Base-by-base conservation (phyloP, 1,139 yeast species). In the Magnusiomyces suaveolens region DNA sequence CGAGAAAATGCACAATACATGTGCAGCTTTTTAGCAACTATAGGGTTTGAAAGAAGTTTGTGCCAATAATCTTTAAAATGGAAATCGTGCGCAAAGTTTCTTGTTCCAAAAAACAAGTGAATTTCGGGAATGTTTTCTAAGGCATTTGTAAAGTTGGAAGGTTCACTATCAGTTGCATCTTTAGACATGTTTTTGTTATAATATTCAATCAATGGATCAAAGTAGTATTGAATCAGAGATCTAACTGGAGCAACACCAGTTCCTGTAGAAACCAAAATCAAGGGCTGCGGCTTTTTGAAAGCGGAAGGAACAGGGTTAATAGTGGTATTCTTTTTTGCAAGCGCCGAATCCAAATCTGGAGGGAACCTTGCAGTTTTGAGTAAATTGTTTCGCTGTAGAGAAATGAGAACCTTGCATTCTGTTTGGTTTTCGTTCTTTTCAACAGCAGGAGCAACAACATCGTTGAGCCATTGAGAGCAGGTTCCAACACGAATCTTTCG, bases 221-320 rank as follows among this genome's bases (percentile, higher is more conserved):
- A 18, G 29, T 46, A 46, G 49, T 46, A 26, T 26, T 46, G 39
- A 14, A 88, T 75, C 25, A 87, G 65, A 1, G 88, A 77, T 63
- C 86, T 78, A 78, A 89, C 81, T 1, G 97, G 97, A 0, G 97
- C 97, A 8, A 90, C 74, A 1, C 97, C 97, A 0, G 96, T 90
- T 6, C 97, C 97, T 0, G 97, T 94, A 0, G 92, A 83, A 4
- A 89, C 77, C 78, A 89, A 74, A 3, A 89, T 72, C 36, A 85
- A 70, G 0, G 95, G 95, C 1, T 72, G 72, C 1, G 62, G 60
- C 4, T 64, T 64, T 4, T 53, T 56, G n/a, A 59, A 49, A 29
- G 54, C 46, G 38, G 63, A 57, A 16, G 43, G 20, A n/a, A n/a
- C n/a, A n/a, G n/a, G n/a, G n/a, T n/a, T n/a, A n/a, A n/a, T n/a